Evolutionary conservation across 352 stramenopile species (phyloP).

Genomic region (Phytophthora chlamydospora): DNA sequence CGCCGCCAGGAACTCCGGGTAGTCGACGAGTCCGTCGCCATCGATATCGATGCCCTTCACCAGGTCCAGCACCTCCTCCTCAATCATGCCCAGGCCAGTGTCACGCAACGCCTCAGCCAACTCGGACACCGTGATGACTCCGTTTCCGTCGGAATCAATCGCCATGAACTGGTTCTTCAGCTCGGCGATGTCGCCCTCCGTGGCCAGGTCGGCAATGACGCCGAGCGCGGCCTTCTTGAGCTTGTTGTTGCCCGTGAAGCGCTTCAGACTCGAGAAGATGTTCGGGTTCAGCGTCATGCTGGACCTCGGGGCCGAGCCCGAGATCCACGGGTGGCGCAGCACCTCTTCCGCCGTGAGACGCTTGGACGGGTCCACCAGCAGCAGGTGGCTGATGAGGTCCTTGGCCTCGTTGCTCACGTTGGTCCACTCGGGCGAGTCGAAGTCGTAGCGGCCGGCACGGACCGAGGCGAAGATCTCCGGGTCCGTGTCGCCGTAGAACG

Average conservation of each 20-base stretch:
- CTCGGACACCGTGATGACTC: conserved; percentile 91
- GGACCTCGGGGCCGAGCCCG: conserved; percentile 73
- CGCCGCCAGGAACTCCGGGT: conserved; percentile 91
- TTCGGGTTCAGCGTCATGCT: conserved; percentile 83
- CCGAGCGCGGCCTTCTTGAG: conserved; percentile 89
- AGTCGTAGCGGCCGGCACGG: conserved; percentile 81
- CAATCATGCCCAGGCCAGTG: conserved; percentile 89
- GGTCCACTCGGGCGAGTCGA: conserved; percentile 86
- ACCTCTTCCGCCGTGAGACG: conserved; percentile 93
- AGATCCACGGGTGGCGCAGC: conserved; percentile 84
- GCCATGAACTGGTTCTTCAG: conserved; percentile 90
- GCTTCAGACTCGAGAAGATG: conserved; percentile 88
- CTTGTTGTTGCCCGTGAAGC: conserved; percentile 90
- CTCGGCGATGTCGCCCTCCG: conserved; percentile 82
- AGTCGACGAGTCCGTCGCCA: conserved; percentile 87
- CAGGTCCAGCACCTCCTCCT: conserved; percentile 88
- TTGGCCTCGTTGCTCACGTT: conserved; percentile 91
- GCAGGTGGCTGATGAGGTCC: conserved; percentile 94
- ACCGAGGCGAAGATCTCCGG: conserved; percentile 90
- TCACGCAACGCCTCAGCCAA: conserved; percentile 78
- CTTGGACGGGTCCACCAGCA: conserved; percentile 93
- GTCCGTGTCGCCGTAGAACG: conserved; percentile 96
- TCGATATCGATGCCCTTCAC: conserved; percentile 92
- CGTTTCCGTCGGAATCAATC: conserved; percentile 86
- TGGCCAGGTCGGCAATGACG: conserved; percentile 89